phyloP scores from a whole-genome alignment of 73 alveolate genomes.

The Paramecium biaurelia region DNA sequence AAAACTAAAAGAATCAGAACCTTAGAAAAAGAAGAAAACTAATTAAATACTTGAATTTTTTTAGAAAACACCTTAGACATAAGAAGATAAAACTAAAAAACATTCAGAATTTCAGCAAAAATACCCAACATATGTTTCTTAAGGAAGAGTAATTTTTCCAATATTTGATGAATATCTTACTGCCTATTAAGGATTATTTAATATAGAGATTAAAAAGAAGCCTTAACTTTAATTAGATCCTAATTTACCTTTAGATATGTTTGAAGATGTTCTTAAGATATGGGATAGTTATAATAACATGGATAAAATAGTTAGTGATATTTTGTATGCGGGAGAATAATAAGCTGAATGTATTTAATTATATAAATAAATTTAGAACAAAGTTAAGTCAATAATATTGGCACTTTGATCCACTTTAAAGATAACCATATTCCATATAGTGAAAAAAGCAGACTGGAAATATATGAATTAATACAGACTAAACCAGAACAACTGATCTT shows the following conservation, averaged over 20 bases:
- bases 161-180: conserved; percentile 37
- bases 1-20: not conserved
- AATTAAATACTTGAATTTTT: not conserved
- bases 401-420: conserved; percentile 16
- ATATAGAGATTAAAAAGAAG: not conserved
- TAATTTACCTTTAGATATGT: not conserved
- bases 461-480: not conserved
- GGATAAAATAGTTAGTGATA: conserved; percentile 29
- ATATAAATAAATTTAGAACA: not conserved
- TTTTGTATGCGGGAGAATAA: not conserved
- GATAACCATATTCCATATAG: not conserved
- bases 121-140: conserved; percentile 28
- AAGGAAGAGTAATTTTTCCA: conserved; percentile 10
- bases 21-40: conserved; percentile 11
- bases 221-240: not conserved
- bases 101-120: not conserved
- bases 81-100: conserved; percentile 41
- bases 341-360: not conserved
- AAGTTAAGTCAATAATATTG: not conserved
- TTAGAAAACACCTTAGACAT: not conserved
- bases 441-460: not conserved
- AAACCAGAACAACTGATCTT: conserved; percentile 4
- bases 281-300: conserved; percentile 35
- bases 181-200: conserved; percentile 23
- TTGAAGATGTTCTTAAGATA: not conserved